Conservation (phyloP, 2,329 filamentous ascomycete species). For the Fusarium temperatum region DNA sequence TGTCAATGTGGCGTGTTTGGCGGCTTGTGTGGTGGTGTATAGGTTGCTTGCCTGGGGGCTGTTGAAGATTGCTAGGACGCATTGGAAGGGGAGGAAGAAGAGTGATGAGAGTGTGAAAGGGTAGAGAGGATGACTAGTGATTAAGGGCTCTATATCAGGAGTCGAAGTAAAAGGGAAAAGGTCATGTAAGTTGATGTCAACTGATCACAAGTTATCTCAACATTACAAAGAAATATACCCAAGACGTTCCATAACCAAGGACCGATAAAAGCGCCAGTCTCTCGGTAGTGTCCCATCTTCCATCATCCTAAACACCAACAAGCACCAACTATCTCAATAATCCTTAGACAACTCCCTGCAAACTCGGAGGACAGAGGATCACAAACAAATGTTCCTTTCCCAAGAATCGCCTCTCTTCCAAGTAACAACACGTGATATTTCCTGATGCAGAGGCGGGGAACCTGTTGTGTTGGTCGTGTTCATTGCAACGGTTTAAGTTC, state of each 20-base stretch:
- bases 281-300: fast-evolving
- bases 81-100: conserved; percentile 54
- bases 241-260: no score
- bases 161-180: neutral
- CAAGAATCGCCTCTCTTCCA: fast-evolving
- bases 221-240: no score
- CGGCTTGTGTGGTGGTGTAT: conserved; percentile 71
- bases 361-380: fast-evolving
- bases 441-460: neutral
- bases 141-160: fast-evolving
- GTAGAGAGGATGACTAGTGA: neutral
- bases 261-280: neutral
- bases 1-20: conserved; percentile 70
- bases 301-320: neutral
- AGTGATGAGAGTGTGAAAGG: conserved; percentile 29
- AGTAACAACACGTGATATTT: neutral
- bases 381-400: neutral
- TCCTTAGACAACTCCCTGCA: fast-evolving
- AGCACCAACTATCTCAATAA: fast-evolving
- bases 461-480: neutral
- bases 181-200: fast-evolving
- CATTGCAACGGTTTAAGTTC: neutral
- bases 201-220: neutral
- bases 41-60: conserved; percentile 69
- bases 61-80: conserved; percentile 62